Evolutionary conservation across 2,329 filamentous ascomycete species (phyloP).

Genomic region (Trichophyton simii): DNA sequence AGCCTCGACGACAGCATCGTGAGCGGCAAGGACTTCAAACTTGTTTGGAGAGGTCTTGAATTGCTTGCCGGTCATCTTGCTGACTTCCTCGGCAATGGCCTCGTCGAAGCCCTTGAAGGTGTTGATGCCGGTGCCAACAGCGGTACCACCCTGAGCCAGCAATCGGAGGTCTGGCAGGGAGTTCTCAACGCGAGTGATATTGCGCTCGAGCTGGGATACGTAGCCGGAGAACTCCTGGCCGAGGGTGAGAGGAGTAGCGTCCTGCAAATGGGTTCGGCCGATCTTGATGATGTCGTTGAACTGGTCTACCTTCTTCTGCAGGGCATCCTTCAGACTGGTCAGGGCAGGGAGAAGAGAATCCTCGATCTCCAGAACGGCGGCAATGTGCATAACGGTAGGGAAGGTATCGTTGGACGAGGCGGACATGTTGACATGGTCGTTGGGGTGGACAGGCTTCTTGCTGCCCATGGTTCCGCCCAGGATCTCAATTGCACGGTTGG

Average conservation of each 20-base stretch:
- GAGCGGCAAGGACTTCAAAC: constrained; percentile 90
- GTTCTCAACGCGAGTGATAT: constrained; percentile 74
- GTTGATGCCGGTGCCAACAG: constrained; percentile 94
- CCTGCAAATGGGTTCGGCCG: constrained; percentile 91
- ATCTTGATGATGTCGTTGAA: constrained; percentile 99
- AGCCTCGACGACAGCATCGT: constrained; percentile 91
- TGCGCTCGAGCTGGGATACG: constrained; percentile 82
- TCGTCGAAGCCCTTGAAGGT: constrained; percentile 94
- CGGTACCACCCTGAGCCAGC: constrained; percentile 89
- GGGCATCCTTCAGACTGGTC: constrained; percentile 64
- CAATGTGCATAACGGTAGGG: constrained; percentile 99
- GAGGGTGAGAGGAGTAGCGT: constrained; percentile 87
- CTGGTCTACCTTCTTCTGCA: constrained; percentile 77
- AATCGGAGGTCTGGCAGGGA: constrained; percentile 72
- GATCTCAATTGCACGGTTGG: constrained; percentile 96
- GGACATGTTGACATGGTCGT: constrained; percentile 99
- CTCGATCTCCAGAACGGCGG: constrained; percentile 87
- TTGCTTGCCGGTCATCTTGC: constrained; percentile 79
- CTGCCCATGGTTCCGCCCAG: constrained; percentile 83
- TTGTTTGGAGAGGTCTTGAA: constrained; percentile 98
- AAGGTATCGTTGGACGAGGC: constrained; percentile 99
- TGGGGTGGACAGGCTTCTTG: constrained; percentile 98
- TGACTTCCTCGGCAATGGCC: constrained; percentile 80
- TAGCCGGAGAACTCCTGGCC: constrained; percentile 98
- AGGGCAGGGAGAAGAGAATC: constrained; percentile 71